Evolutionary conservation across 345 rosid genomes (phyloP).

Genomic region (Excoecaria cochinchinensis): DNA sequence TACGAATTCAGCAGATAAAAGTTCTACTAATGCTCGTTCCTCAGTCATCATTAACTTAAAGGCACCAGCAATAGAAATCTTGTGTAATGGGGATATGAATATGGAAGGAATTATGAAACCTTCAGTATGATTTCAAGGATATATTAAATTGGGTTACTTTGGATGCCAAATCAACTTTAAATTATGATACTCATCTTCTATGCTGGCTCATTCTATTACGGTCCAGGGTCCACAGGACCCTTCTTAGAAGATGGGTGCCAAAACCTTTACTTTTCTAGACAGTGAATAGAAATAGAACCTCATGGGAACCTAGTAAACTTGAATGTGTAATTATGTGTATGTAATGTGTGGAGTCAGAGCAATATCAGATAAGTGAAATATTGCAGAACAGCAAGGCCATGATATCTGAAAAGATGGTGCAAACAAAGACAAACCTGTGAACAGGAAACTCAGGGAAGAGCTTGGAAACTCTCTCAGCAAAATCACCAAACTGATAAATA

Average conservation of each 20-base stretch:
- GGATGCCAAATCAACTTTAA: constrained; percentile 2
- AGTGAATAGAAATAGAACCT: not conserved
- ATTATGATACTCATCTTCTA: not conserved
- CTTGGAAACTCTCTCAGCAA: constrained; percentile 54
- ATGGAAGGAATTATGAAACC: constrained; percentile 1
- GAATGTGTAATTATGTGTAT: too few relatives aligned
- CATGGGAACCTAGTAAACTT: not conserved
- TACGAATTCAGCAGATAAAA: not conserved
- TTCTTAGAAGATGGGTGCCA: not conserved
- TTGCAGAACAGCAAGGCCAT: not conserved
- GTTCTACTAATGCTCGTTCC: too few relatives aligned
- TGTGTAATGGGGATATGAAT: not conserved
- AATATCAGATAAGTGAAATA: not conserved
- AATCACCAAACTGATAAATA: constrained; percentile 67
- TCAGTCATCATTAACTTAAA: too few relatives aligned
- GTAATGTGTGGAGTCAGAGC: not conserved
- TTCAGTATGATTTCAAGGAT: not conserved
- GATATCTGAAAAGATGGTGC: not conserved
- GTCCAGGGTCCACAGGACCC: not conserved
- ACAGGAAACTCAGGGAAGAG: constrained; percentile 67
- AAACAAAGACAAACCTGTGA: constrained; percentile 43
- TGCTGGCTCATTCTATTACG: not conserved
- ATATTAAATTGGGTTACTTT: not conserved
- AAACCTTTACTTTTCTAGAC: not conserved
- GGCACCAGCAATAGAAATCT: not conserved